These are phyloP conservation scores for Puya raimondii DNA, from an alignment of 176 grass and related monocot genomes.

Conservation along the genomic window DNA sequence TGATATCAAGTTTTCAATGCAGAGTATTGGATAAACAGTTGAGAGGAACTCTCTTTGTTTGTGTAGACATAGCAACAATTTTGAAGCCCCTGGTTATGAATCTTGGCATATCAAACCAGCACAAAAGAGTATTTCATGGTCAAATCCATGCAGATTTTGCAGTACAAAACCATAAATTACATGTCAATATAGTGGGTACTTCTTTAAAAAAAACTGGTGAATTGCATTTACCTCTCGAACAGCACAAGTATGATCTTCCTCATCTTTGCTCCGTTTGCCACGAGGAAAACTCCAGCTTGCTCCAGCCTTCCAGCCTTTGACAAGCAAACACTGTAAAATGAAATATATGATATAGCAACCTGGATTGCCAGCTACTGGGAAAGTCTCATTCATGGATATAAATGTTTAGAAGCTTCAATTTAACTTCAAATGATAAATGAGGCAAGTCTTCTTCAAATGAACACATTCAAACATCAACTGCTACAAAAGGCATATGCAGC, in stretches of 20 bases:
- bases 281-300: slow-evolving; percentile 97
- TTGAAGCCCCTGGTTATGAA: too few species aligned
- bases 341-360: neutral
- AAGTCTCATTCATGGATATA: neutral
- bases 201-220: neutral
- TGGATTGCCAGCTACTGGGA: neutral
- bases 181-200: neutral
- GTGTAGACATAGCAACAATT: too few species aligned
- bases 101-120: too few species aligned
- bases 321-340: slow-evolving; percentile 76
- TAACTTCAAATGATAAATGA: neutral
- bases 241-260: slow-evolving; percentile 86
- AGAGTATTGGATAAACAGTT: too few species aligned
- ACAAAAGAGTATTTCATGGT: neutral
- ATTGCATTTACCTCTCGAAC: slow-evolving; percentile 69
- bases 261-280: slow-evolving; percentile 96
- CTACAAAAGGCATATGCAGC: neutral
- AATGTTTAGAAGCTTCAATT: neutral
- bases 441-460: neutral
- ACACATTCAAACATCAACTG: neutral
- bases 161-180: slow-evolving; percentile 9
- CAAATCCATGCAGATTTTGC: neutral
- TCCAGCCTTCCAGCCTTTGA: slow-evolving; percentile 90
- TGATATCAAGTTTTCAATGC: too few species aligned
- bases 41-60: too few species aligned